Evolutionary conservation across 2,329 filamentous ascomycete species (phyloP), one percentile per base, ranked within the genome.

Genomic region (Cylindrodendrum hubeiense): DNA sequence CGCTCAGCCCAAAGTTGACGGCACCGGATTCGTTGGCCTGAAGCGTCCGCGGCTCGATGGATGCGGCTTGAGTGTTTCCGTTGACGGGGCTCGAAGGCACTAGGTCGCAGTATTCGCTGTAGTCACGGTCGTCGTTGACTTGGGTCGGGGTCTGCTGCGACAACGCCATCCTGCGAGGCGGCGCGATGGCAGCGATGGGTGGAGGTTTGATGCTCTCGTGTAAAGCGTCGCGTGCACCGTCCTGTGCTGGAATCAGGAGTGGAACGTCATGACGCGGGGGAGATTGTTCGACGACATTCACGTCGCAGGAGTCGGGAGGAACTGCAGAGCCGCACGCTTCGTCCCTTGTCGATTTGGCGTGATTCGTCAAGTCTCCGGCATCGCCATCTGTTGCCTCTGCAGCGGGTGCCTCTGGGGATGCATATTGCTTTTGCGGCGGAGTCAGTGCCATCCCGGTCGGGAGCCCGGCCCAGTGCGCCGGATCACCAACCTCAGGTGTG

Each of bases 141-240:
- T 89, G 87, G 1, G 87, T 89, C 1, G 84, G 84, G 10, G 86
- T 86, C 60, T 84, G 81, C 43, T 85, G 83, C 12, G 85, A 86
- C n/a, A 75, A 78, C 33, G 84, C 80, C 79, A 82, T 85, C 55
- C 78, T 83, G 63, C 64, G 66, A 28, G 68, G 65, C 57, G 62
- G 33, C 54, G 71, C 62, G 34, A 51, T 61, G 41, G 66, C 53
- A 55, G 68, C 63, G 66, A 67, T 60, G 49, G 67, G 57, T 37
- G 66, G 68, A 61, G 58, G 70, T 34, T 68, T 70, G 60, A 60
- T 52, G 58, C 33, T 67, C 47, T 67, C 28, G 43, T 60, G 73
- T 49, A 72, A 41, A 65, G 53, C 22, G 46, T 63, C 66, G 30
- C 57, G 52, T 60, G 67, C 71, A 73, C 75, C 53, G 47, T 64